Base-by-base conservation (phyloP, 2,329 filamentous ascomycete genomes). In the Scleromitrula shiraiana region DNA sequence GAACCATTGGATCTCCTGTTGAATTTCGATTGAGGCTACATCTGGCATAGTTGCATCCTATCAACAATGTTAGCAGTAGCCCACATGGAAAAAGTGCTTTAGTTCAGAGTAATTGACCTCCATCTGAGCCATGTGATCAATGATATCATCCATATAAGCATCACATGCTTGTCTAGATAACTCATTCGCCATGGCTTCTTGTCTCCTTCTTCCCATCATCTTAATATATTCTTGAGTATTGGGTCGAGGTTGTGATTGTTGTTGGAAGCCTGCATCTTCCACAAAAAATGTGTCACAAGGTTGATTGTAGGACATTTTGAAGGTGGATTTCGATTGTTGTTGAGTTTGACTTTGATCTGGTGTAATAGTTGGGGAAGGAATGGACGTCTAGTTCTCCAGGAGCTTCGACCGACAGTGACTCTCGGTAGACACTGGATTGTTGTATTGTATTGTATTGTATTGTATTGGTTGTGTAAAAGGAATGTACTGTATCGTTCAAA, bases 1-100 rank as follows among this genome's bases (percentile, higher is more conserved):
- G 71, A 94, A 97, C 93, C 93, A 98, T 66, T 97, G 89, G 55
- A 98, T 97, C 76, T 98, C 93, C 57, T 90, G 89, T 70, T 98
- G 93, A 69, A 97, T 96, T 67, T 98, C 93, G 67, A 98, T 98
- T 29, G 94, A 89, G 67, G 91, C 91, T 66, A 95, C 91, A 68
- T 98, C 93, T 46, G 93, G 88, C 56, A 97, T 75, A 23, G 93
- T 97, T 69, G 94, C 85, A 62, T 83, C 78, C 80, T 83, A 56
- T 46, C 45, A 14, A 37, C 40, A 47, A 65, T 38, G 67, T 63
- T 51, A 65, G 63, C 57, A 55, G 49, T 32, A 41, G 20, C 46
- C 39, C 48, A 30, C 29, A 27, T 26, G 5, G 14, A 20, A 22
- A 36, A 26, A 44, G 9, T 35, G 17, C 33, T 17, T 38, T 38